Conservation (phyloP, 2,329 filamentous ascomycete genomes). For the Penicillium sp. region DNA sequence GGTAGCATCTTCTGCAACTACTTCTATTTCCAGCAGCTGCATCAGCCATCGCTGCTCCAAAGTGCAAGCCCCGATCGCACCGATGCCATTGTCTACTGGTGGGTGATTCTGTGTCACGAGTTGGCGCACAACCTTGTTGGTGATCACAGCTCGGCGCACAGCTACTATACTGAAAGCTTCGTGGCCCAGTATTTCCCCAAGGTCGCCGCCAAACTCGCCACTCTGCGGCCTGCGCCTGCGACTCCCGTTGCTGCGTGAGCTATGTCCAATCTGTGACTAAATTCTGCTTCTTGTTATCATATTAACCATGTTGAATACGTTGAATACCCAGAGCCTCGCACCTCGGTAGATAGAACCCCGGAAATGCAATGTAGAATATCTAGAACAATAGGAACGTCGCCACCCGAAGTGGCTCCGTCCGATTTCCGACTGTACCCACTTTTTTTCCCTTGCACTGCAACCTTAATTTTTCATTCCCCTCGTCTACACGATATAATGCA, state of each 20-base stretch:
- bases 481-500: conserved; percentile 9
- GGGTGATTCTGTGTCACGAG: conserved; percentile 92
- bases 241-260: not conserved
- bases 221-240: conserved; percentile 4
- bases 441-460: conserved; percentile 21
- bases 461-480: conserved; percentile 18
- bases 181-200: conserved; percentile 70
- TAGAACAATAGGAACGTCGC: conserved; percentile 5
- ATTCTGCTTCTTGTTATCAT: not conserved
- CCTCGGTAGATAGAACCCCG: not conserved
- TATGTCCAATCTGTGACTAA: not conserved
- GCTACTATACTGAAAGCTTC: conserved; percentile 78
- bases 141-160: conserved; percentile 72
- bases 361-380: not conserved
- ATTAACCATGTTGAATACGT: not conserved
- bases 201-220: conserved; percentile 55
- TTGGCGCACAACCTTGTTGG: conserved; percentile 86
- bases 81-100: conserved; percentile 82
- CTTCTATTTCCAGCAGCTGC: conserved; percentile 76
- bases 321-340: conserved; percentile 5
- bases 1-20: conserved; percentile 94
- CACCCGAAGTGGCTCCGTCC: conserved; percentile 13
- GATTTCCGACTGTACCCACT: conserved; percentile 24
- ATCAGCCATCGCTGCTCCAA: conserved; percentile 50
- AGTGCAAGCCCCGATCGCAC: conserved; percentile 46